Base-by-base conservation (phyloP, 108 stramenopile genomes). In the Seminavis robusta region DNA sequence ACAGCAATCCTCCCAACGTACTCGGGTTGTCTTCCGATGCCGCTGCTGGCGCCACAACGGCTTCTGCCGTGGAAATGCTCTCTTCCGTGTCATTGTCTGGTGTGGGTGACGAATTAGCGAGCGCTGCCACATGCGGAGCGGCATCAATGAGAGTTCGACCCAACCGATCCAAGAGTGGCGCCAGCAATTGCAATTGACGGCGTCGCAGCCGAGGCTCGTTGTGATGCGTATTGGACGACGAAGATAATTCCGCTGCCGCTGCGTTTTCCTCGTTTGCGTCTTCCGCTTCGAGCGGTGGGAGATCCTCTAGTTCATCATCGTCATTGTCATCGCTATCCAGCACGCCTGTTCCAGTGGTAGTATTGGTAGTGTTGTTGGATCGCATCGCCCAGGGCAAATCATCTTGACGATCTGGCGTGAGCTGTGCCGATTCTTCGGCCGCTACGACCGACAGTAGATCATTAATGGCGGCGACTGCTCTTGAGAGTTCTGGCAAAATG, bases 111-210 rank as follows among this genome's bases (percentile, higher is more conserved):
- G 39, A 30, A 33, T 50, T 33, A 17, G 92, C 88, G 25, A 88
- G 54, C 13, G 86, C 65, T 17, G 84, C 86, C 43, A 91, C 65
- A 51, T 94, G 93, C 2, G 88, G 85, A 3, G 93, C 89, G 4
- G 83, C 73, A 71, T 92, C 90, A 3, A 77, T 81, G 41, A 95
- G 56, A 47, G 79, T 81, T 28, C 94, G 51, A 21, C 94, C 94
- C 24, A 95, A 56, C 42, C 94, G 71, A 78, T 95, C 94, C 28
- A 95, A 46, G 1, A 91, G 67, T 19, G 93, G 85, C n/a, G 84
- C 88, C 23, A 94, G 65, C 8, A 63, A 44, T 32, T 70, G 58
- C 25, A 83, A 32, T 31, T 75, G 47, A 51, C 61, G 41, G 20
- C 54, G 69, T 19, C 54, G 59, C 41, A 61, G 62, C 19, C 13